Evolutionary conservation across 305 asterid genomes (phyloP).

Genomic region (Fraxinus baroniana): DNA sequence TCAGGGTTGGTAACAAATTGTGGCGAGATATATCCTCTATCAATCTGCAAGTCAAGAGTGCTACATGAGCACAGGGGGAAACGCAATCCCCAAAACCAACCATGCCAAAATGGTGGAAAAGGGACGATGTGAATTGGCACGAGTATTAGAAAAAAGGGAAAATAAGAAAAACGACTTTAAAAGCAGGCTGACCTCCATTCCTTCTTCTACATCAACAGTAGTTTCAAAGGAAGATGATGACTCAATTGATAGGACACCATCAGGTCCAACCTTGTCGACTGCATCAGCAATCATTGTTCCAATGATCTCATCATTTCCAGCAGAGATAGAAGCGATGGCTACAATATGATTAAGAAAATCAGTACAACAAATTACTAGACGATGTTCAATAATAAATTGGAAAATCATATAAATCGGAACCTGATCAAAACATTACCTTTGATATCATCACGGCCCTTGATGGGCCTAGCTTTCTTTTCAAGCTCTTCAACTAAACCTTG

Average conservation of each 20-base stretch:
- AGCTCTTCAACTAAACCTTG: slow-evolving; percentile 70
- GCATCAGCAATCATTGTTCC: slow-evolving; percentile 97
- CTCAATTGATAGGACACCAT: slow-evolving; percentile 95
- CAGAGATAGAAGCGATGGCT: slow-evolving; percentile 94
- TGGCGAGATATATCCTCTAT: slow-evolving; percentile 93
- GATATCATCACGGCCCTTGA: slow-evolving; percentile 92
- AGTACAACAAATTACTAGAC: background rate
- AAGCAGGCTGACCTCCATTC: slow-evolving; percentile 81
- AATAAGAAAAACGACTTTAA: background rate
- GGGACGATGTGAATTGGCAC: background rate
- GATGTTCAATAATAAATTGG: background rate
- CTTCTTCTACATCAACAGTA: slow-evolving; percentile 95
- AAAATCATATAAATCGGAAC: background rate
- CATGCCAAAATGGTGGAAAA: background rate
- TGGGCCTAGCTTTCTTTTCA: slow-evolving; percentile 84
- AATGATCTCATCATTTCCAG: slow-evolving; percentile 88
- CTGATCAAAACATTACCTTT: slow-evolving; percentile 49
- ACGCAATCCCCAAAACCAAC: background rate
- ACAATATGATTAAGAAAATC: slow-evolving; percentile 23
- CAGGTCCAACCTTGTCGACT: slow-evolving; percentile 97
- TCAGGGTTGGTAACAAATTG: slow-evolving; percentile 94
- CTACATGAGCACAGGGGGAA: background rate
- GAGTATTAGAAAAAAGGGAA: background rate
- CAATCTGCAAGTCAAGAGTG: slow-evolving; percentile 53
- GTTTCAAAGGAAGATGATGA: slow-evolving; percentile 98